These are phyloP conservation scores for Carex sylvatica DNA, from an alignment of 202 grass and related monocot genomes.

Conservation along the genomic window DNA sequence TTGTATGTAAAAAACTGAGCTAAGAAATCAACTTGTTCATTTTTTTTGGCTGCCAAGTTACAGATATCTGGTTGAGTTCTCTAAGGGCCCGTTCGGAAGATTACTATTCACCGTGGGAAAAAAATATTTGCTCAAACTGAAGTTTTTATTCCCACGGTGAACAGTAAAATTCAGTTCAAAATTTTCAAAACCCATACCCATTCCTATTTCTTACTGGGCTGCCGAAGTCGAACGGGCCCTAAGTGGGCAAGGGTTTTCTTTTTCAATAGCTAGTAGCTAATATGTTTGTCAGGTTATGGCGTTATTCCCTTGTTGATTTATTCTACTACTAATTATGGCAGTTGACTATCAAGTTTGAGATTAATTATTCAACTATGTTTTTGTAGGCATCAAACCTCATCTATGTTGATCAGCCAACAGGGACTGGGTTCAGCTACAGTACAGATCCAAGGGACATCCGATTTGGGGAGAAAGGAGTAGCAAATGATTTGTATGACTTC, in stretches of 20 bases:
- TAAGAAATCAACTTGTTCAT: neutral
- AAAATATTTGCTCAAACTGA: too few species aligned
- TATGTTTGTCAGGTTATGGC: neutral
- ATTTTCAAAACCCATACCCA: too few species aligned
- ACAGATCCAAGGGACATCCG: slow-evolving; percentile 55
- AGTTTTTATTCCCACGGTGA: too few species aligned
- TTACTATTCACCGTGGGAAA: too few species aligned
- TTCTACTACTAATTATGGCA: neutral
- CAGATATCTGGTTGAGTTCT: neutral
- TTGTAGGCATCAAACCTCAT: slow-evolving; percentile 71
- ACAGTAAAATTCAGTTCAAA: too few species aligned
- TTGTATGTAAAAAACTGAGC: neutral
- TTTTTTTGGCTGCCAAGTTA: neutral
- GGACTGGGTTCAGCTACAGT: slow-evolving; percentile 88
- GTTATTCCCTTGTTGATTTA: neutral
- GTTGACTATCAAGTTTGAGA: neutral
- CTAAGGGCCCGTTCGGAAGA: too few species aligned
- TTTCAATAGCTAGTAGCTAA: neutral
- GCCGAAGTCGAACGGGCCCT: too few species aligned
- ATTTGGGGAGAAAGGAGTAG: slow-evolving; percentile 55
- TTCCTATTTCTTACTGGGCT: too few species aligned
- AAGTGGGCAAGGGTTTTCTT: neutral
- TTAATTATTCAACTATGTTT: neutral
- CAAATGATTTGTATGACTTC: slow-evolving; percentile 70
- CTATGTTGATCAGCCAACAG: slow-evolving; percentile 89